These are phyloP conservation scores for Tylopilus balloui DNA, from an alignment of 768 basidiomycete species.

Conservation along the genomic window DNA sequence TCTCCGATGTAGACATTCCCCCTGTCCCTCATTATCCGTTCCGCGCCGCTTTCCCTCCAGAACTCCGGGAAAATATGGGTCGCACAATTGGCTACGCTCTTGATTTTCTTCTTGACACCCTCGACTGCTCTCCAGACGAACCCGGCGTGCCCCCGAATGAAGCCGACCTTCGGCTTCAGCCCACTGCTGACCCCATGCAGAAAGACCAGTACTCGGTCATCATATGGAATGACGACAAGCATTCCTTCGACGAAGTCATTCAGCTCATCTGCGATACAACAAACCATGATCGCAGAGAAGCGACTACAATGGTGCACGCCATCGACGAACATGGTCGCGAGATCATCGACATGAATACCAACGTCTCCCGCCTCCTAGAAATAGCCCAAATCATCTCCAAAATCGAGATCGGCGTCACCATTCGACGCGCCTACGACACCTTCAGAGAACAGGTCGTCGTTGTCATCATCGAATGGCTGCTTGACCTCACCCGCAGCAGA, in stretches of 20 bases:
- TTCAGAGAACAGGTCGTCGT: conserved; percentile 83
- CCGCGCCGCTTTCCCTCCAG: conserved; percentile 52
- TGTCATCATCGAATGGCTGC: conserved; percentile 82
- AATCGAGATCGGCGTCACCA: conserved; percentile 88
- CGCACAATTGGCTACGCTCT: conserved; percentile 72
- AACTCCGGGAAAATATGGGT: conserved; percentile 70
- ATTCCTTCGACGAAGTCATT: conserved; percentile 86
- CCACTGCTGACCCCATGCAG: conserved; percentile 73
- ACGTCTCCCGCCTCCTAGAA: conserved; percentile 55
- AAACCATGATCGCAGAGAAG: conserved; percentile 51
- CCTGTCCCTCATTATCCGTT: conserved; percentile 58
- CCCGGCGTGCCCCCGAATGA: conserved; percentile 61
- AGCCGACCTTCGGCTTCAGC: conserved; percentile 66
- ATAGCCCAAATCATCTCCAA: conserved; percentile 75
- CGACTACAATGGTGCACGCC: conserved; percentile 47
- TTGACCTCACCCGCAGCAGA: conserved; percentile 72
- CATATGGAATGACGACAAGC: conserved; percentile 97
- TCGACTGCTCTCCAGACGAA: conserved; percentile 81
- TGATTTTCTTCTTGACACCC: conserved; percentile 78
- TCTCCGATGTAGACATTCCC: conserved; percentile 48
- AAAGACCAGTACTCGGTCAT: conserved; percentile 79
- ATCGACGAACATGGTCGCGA: conserved; percentile 81
- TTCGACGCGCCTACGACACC: conserved; percentile 81
- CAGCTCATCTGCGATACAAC: conserved; percentile 59
- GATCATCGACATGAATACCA: conserved; percentile 70